Percentiles rank a stretch among this genome's conserved stretches.
Evolutionary conservation across 225 moss, liverwort and hornwort species (phyloP).

Genomic region (Asterella californica): DNA sequence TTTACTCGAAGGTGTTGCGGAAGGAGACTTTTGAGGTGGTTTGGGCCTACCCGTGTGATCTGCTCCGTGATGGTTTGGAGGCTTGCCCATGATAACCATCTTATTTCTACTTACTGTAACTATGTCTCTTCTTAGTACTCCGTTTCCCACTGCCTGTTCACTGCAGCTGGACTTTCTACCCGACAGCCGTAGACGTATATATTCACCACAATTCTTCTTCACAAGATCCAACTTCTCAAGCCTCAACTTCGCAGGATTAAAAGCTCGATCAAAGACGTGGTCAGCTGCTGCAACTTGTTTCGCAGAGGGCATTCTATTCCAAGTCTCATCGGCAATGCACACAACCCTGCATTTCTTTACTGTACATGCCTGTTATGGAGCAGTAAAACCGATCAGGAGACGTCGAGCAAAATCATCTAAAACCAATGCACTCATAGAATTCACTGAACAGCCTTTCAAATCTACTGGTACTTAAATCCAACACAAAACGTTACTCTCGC

Average conservation of each 20-base stretch:
- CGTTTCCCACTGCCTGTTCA: background rate
- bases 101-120: background rate
- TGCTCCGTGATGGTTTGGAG: background rate
- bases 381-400: background rate
- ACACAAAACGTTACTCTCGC: too few relatives aligned
- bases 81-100: background rate
- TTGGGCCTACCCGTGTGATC: background rate
- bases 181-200: background rate
- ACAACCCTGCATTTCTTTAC: slow-evolving; percentile 27
- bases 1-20: background rate
- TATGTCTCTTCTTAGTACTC: background rate
- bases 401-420: background rate
- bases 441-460: too few relatives aligned
- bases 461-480: too few relatives aligned
- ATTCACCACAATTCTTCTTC: background rate
- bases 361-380: slow-evolving; percentile 12
- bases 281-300: slow-evolving; percentile 26
- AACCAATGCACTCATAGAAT: background rate
- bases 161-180: background rate
- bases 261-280: slow-evolving; percentile 25
- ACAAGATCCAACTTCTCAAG: slow-evolving; percentile 4
- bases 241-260: slow-evolving; percentile 1
- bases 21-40: background rate
- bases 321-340: slow-evolving; percentile 21
- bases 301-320: slow-evolving; percentile 26